These are phyloP conservation scores for Trifolium pratense DNA, from an alignment of 306 rosid genomes.

Conservation along the genomic window DNA sequence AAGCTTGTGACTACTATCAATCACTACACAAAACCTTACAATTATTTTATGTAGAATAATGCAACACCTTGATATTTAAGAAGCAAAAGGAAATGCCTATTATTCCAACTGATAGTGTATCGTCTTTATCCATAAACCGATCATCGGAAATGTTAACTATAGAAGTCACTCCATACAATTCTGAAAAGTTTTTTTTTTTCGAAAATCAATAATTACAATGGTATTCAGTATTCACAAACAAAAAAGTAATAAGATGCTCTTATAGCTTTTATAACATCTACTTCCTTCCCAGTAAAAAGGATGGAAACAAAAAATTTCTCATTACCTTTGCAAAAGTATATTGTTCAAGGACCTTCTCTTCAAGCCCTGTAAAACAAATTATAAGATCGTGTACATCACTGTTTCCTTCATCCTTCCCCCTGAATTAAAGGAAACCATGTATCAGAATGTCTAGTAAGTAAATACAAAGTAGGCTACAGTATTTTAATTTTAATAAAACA, in stretches of 20 bases:
- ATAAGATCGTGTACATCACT: slow-evolving; percentile 81
- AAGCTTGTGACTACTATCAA: not conserved
- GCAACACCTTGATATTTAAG: slow-evolving; percentile 19
- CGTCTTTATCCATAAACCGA: slow-evolving; percentile 12
- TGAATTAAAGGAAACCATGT: slow-evolving; percentile 46
- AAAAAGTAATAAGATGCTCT: slow-evolving; percentile 14
- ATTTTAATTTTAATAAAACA: slow-evolving; percentile 18
- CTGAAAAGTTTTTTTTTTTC: slow-evolving; percentile 14
- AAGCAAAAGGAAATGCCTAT: slow-evolving; percentile 23
- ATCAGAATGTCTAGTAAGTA: slow-evolving; percentile 40
- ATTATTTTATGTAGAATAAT: slow-evolving; percentile 22
- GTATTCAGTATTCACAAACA: slow-evolving; percentile 33
- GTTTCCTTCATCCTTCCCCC: slow-evolving; percentile 83
- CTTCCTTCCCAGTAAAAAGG: slow-evolving; percentile 19
- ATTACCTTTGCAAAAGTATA: slow-evolving; percentile 97
- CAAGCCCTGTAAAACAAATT: slow-evolving; percentile 77
- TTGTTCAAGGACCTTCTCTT: slow-evolving; percentile 93
- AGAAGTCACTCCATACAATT: slow-evolving; percentile 17
- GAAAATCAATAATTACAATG: slow-evolving; percentile 27
- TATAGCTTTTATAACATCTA: slow-evolving; percentile 14
- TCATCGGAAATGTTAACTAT: slow-evolving; percentile 26
- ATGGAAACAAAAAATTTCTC: slow-evolving; percentile 2
- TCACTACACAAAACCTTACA: slow-evolving; percentile 24
- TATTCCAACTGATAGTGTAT: slow-evolving; percentile 24
- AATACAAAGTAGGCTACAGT: slow-evolving; percentile 14